A percentile compares a stretch with the other conserved stretches of the same genome.
Conservation (phyloP, 345 rosid genomes). For the Rhodamnia rubescens region DNA sequence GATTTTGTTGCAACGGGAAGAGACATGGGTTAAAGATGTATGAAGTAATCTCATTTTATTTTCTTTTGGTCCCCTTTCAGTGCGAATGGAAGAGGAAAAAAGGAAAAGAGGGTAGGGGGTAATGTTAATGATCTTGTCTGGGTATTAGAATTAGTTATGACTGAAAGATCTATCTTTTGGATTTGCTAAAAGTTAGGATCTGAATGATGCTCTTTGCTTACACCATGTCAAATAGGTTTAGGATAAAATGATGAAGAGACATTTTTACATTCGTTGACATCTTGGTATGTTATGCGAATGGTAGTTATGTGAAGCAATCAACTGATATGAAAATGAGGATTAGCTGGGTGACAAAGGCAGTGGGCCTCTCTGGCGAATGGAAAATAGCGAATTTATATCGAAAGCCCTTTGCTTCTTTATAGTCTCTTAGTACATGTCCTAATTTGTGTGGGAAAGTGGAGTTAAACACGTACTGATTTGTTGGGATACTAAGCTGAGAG, state of each 20-base stretch:
- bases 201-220: not conserved
- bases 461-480: not conserved
- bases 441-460: not conserved
- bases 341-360: not conserved
- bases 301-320: not conserved
- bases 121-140: not conserved
- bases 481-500: not conserved
- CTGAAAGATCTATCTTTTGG: not conserved
- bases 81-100: not conserved
- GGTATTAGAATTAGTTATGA: not conserved
- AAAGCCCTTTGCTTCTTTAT: not conserved
- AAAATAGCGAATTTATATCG: not conserved
- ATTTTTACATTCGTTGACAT: not conserved
- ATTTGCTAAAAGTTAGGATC: not conserved
- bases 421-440: not conserved
- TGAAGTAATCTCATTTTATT: not conserved
- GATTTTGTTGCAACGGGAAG: not conserved
- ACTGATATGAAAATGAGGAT: not conserved
- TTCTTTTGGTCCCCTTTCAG: not conserved
- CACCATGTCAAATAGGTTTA: not conserved
- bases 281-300: not conserved
- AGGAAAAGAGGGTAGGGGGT: not conserved
- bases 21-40: not conserved
- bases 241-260: not conserved
- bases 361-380: not conserved